Evolutionary conservation across 345 rosid species (phyloP).

Genomic region (Hevea brasiliensis): DNA sequence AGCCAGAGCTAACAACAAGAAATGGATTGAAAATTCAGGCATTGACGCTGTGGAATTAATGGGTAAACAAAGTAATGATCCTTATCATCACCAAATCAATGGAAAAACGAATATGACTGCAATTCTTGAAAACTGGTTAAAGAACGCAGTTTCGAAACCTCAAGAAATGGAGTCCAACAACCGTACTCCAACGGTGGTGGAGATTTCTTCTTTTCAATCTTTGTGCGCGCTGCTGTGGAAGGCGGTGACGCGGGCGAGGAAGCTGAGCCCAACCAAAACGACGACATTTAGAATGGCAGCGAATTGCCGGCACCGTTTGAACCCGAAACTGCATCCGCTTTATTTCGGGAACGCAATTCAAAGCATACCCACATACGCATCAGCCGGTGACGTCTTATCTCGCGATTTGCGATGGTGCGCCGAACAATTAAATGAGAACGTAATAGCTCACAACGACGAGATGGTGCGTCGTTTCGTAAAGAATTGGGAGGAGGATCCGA

Average conservation of each 20-base stretch:
- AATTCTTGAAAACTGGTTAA: slow-evolving; percentile 42
- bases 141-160: slow-evolving; percentile 32
- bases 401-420: slow-evolving; percentile 81
- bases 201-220: slow-evolving; percentile 90
- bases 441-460: slow-evolving; percentile 54
- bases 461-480: slow-evolving; percentile 46
- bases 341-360: slow-evolving; percentile 97
- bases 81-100: slow-evolving; percentile 19
- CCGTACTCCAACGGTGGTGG: slow-evolving; percentile 15
- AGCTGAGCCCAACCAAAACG: slow-evolving; percentile 44
- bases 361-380: slow-evolving; percentile 73
- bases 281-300: slow-evolving; percentile 96
- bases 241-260: slow-evolving; percentile 84
- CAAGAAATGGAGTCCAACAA: slow-evolving; percentile 6
- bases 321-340: slow-evolving; percentile 59
- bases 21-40: slow-evolving; percentile 22
- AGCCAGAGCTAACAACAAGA: slow-evolving; percentile 48
- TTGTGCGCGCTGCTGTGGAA: slow-evolving; percentile 76
- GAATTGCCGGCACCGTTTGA: slow-evolving; percentile 72
- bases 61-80: slow-evolving; percentile 15
- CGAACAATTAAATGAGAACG: slow-evolving; percentile 59
- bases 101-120: slow-evolving; percentile 30
- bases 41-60: not conserved
- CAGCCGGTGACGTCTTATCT: slow-evolving; percentile 66
- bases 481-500: slow-evolving; percentile 75